Evolutionary conservation across 495 filamentous ascomycete genomes (phyloP).

Genomic region (Hypoxylon intermedium): DNA sequence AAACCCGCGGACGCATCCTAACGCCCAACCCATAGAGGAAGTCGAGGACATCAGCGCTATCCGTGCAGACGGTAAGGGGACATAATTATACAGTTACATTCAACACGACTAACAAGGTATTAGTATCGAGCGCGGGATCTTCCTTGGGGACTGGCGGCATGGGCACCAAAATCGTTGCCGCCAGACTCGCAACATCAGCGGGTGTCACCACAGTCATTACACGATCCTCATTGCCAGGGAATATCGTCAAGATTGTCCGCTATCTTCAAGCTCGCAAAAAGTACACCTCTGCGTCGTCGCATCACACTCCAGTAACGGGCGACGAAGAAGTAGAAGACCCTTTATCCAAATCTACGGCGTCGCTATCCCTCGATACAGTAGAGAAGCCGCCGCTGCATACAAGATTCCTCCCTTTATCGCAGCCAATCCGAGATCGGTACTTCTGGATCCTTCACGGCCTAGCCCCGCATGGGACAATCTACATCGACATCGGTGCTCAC

Average conservation of each 20-base stretch:
- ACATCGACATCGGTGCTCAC: constrained; percentile 88
- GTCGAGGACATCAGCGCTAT: constrained; percentile 86
- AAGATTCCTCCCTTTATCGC: constrained; percentile 84
- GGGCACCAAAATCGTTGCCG: constrained; percentile 96
- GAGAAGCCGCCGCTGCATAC: constrained; percentile 77
- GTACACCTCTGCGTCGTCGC: constrained; percentile 37
- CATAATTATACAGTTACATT: neutral
- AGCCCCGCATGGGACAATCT: constrained; percentile 88
- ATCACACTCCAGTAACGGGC: constrained; percentile 33
- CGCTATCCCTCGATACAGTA: constrained; percentile 40
- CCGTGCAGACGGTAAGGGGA: constrained; percentile 73
- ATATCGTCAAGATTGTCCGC: constrained; percentile 83
- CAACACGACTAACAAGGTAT: constrained; percentile 2
- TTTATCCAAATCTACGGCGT: constrained; percentile 46
- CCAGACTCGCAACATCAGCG: constrained; percentile 89
- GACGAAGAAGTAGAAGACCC: constrained; percentile 40
- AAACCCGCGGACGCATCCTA: constrained; percentile 83
- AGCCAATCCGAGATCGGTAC: constrained; percentile 87
- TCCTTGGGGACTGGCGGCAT: constrained; percentile 95
- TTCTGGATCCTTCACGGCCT: constrained; percentile 98
- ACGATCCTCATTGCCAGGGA: constrained; percentile 87
- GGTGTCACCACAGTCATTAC: constrained; percentile 97
- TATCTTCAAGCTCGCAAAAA: constrained; percentile 71
- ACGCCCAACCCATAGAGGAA: constrained; percentile 88
- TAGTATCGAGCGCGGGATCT: constrained; percentile 86